Conservation (phyloP, 108 stramenopile species). For the Asterionellopsis glacialis region DNA sequence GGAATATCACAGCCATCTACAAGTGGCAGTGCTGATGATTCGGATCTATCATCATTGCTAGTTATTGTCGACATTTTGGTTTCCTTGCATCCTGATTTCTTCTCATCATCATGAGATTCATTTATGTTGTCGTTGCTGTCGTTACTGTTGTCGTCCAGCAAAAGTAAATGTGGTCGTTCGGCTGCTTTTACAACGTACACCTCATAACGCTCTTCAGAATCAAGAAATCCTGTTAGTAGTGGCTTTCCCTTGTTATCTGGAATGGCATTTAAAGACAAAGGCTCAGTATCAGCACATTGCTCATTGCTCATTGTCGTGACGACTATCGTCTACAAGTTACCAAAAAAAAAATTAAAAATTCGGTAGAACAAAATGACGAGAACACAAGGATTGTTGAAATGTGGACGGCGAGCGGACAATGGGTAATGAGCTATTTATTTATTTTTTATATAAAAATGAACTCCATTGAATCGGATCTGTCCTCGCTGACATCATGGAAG, state of each 20-base stretch:
- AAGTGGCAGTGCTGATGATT: slow-evolving; percentile 24
- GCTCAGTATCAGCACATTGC: neutral
- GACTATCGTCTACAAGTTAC: neutral
- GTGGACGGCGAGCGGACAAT: too few species aligned
- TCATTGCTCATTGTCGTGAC: neutral
- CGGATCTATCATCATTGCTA: neutral
- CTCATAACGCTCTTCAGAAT: slow-evolving; percentile 68
- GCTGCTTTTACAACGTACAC: slow-evolving; percentile 65
- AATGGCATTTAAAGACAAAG: neutral
- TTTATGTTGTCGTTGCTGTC: slow-evolving; percentile 29
- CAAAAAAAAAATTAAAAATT: neutral
- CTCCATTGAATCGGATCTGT: too few species aligned
- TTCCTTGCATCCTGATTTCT: neutral
- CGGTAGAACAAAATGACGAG: too few species aligned
- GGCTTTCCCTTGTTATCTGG: neutral
- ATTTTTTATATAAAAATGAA: too few species aligned
- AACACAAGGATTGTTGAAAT: too few species aligned
- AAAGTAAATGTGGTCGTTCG: slow-evolving; percentile 70
- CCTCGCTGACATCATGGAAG: too few species aligned
- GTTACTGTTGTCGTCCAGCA: slow-evolving; percentile 1
- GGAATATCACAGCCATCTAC: slow-evolving; percentile 79
- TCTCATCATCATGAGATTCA: slow-evolving; percentile 1
- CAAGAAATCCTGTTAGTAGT: slow-evolving; percentile 12
- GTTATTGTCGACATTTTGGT: too few species aligned
- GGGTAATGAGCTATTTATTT: too few species aligned